phyloP scores from a whole-genome alignment of 2,329 filamentous ascomycete genomes.

The Claviceps sp. region DNA sequence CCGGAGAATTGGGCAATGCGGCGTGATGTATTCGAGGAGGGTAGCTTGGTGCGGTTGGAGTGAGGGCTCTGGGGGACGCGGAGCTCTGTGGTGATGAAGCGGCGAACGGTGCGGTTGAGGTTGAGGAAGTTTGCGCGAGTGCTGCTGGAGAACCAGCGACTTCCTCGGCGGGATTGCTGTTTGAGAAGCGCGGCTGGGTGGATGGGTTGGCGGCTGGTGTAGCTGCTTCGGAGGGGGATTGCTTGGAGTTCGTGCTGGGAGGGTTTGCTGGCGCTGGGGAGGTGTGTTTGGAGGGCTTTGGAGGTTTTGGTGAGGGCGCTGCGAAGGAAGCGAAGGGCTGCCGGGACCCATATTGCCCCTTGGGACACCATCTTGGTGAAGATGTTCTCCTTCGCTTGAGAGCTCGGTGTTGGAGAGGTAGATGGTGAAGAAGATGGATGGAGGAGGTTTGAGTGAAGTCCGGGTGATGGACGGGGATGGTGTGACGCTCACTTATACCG shows the following conservation, averaged over 20 bases:
- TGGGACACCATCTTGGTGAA: constrained; percentile 36
- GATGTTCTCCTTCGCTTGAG: background rate
- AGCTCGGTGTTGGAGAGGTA: background rate
- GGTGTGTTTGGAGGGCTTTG: constrained; percentile 36
- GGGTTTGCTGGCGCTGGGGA: constrained; percentile 30
- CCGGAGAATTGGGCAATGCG: constrained; percentile 50
- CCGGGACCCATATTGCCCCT: constrained; percentile 44
- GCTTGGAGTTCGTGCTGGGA: constrained; percentile 33
- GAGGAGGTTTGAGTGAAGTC: background rate
- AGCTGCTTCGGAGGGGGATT: constrained; percentile 27
- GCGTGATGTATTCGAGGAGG: constrained; percentile 34
- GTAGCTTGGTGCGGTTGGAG: constrained; percentile 35
- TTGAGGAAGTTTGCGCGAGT: constrained; percentile 18
- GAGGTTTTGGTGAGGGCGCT: constrained; percentile 37
- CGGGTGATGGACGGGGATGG: background rate
- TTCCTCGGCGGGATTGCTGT: constrained; percentile 27
- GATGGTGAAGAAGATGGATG: background rate
- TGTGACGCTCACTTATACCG: constrained; percentile 10
- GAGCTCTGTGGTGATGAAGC: constrained; percentile 34
- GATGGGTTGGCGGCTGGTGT: constrained; percentile 34
- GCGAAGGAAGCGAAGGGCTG: constrained; percentile 41
- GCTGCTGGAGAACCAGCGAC: constrained; percentile 36
- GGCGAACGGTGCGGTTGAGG: constrained; percentile 32
- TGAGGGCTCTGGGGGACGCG: constrained; percentile 16
- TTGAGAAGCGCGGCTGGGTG: constrained; percentile 40